Evolutionary conservation across 306 rosid genomes (phyloP).

Genomic region (Quercus wislizeni): DNA sequence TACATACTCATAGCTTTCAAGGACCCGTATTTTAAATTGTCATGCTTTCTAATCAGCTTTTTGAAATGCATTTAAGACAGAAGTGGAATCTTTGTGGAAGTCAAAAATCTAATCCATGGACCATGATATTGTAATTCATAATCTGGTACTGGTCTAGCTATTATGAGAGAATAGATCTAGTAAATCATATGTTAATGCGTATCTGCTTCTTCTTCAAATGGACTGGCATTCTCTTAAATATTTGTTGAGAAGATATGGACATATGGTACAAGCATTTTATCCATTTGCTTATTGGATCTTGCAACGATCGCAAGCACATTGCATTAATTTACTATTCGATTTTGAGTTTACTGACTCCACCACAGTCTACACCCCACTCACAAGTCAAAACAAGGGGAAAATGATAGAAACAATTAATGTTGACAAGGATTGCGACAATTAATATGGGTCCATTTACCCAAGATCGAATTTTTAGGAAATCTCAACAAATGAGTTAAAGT

Average conservation of each 20-base stretch:
- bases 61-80: not conserved
- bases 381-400: not conserved
- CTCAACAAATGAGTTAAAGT: no score
- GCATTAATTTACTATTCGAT: not conserved
- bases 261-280: not conserved
- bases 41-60: not conserved
- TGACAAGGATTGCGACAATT: not conserved
- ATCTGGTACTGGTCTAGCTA: not conserved
- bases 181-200: not conserved
- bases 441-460: not conserved
- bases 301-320: not conserved
- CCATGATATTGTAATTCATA: not conserved
- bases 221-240: not conserved
- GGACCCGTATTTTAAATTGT: not conserved
- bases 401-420: not conserved
- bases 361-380: not conserved
- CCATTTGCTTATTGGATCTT: not conserved
- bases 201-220: not conserved
- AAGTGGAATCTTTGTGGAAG: not conserved
- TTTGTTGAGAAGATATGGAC: not conserved
- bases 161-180: not conserved
- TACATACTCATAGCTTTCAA: not conserved
- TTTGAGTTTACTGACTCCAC: not conserved
- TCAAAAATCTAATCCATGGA: not conserved
- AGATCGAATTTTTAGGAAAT: not conserved